Evolutionary conservation across 1,139 yeast species (phyloP).

Genomic region (Dujonia santamariae): DNA sequence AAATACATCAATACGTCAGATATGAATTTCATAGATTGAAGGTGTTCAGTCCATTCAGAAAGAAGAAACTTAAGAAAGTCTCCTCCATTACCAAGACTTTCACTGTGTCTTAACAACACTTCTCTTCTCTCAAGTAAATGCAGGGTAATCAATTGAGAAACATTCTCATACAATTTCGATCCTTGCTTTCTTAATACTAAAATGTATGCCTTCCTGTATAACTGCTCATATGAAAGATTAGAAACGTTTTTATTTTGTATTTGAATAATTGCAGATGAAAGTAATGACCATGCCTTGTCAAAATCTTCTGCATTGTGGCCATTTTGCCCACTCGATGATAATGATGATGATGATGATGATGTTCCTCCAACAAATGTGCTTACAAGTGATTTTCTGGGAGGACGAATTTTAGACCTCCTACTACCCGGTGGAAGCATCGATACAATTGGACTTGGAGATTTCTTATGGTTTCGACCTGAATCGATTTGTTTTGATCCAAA

Average conservation of each 20-base stretch:
- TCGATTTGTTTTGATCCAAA: too few relatives aligned
- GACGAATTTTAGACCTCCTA: conserved; percentile 63
- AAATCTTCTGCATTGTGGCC: conserved; percentile 47
- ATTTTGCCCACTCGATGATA: conserved; percentile 13
- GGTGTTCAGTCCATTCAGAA: conserved; percentile 71
- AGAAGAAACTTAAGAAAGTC: conserved; percentile 48
- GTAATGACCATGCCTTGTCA: conserved; percentile 65
- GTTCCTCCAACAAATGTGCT: conserved; percentile 18
- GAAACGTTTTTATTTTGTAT: conserved; percentile 76
- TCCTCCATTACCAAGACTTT: conserved; percentile 15
- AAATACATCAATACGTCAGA: conserved; percentile 87
- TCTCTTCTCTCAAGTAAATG: conserved; percentile 43
- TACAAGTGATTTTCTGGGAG: conserved; percentile 58
- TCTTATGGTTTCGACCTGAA: background rate
- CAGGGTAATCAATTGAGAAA: conserved; percentile 46
- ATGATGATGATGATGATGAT: background rate
- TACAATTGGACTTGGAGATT: background rate
- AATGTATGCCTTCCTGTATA: conserved; percentile 79
- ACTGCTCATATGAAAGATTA: conserved; percentile 75
- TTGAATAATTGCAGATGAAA: conserved; percentile 73
- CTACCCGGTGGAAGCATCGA: conserved; percentile 40
- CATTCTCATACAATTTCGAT: conserved; percentile 62
- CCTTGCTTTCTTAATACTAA: conserved; percentile 77
- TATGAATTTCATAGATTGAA: conserved; percentile 72
- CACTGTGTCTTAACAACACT: conserved; percentile 11